Evolutionary conservation across 2,329 filamentous ascomycete species (phyloP).

Genomic region (Diaporthe sp.): DNA sequence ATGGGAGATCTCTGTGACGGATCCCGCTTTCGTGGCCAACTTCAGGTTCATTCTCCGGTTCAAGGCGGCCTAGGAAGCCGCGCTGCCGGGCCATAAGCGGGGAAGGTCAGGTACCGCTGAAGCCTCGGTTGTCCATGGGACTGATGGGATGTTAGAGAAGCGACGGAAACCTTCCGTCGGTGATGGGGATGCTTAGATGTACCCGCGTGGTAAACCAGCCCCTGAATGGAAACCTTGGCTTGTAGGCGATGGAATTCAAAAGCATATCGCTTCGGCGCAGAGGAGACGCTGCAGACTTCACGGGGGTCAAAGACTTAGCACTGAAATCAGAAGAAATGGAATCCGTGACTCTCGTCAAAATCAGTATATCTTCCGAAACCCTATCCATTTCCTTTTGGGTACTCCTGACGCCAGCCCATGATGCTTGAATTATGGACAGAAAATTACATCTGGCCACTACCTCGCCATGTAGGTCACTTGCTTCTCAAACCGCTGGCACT

Average conservation of each 20-base stretch:
- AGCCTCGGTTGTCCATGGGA: not conserved
- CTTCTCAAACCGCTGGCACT: slow-evolving; percentile 81
- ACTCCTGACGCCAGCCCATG: slow-evolving; percentile 41
- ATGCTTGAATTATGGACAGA: slow-evolving; percentile 41
- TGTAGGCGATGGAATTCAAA: not conserved
- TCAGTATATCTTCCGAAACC: slow-evolving; percentile 33
- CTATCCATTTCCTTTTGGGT: slow-evolving; percentile 36
- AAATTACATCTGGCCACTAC: slow-evolving; percentile 49
- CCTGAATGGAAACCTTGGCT: not conserved
- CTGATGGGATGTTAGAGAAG: not conserved
- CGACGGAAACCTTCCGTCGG: not conserved
- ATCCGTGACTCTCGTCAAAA: slow-evolving; percentile 32
- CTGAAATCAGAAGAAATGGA: slow-evolving; percentile 25
- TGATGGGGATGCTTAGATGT: not conserved
- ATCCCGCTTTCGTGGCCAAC: slow-evolving; percentile 86
- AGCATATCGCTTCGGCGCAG: slow-evolving; percentile 8
- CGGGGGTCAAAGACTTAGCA: not conserved
- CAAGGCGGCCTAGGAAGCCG: slow-evolving; percentile 46
- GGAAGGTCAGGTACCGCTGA: not conserved
- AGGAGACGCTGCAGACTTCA: not conserved
- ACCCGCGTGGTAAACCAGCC: not conserved
- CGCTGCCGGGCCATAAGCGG: slow-evolving; percentile 13
- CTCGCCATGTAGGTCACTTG: slow-evolving; percentile 77
- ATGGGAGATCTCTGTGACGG: slow-evolving; percentile 92
- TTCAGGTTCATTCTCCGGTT: slow-evolving; percentile 71